These are phyloP conservation scores for Aspergillus udagawae DNA, from an alignment of 2,329 filamentous ascomycete species.

Conservation along the genomic window DNA sequence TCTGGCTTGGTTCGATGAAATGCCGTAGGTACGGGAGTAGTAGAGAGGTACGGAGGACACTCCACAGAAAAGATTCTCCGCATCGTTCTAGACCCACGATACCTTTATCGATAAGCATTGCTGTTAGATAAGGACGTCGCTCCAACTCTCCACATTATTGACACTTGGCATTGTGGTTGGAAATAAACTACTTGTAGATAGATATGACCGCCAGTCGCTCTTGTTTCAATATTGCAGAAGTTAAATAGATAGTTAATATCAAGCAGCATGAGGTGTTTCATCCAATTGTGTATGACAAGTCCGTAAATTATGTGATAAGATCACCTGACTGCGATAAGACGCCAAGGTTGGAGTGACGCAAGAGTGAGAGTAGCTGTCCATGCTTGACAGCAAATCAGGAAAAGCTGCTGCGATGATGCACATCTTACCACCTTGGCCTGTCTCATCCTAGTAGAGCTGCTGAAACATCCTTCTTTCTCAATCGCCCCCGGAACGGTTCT, in stretches of 20 bases:
- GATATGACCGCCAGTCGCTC: not conserved
- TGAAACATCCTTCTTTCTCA: not conserved
- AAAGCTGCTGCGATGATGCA: not conserved
- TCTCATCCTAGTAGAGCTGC: not conserved
- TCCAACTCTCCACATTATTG: not conserved
- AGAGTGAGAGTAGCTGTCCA: slow-evolving; percentile 12
- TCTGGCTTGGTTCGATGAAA: not conserved
- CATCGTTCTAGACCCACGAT: not conserved
- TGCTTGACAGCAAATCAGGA: slow-evolving; percentile 1
- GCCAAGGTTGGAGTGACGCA: slow-evolving; percentile 18
- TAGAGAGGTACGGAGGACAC: not conserved
- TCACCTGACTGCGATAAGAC: slow-evolving; percentile 17
- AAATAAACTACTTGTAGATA: not conserved
- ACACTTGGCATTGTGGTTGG: not conserved
- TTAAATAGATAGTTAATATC: not conserved
- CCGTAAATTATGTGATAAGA: not conserved
- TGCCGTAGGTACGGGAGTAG: not conserved
- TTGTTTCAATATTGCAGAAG: not conserved
- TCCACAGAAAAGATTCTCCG: not conserved
- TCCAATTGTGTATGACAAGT: not conserved
- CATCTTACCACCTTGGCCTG: slow-evolving; percentile 3
- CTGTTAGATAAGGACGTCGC: not conserved
- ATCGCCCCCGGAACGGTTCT: not conserved
- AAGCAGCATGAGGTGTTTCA: not conserved
- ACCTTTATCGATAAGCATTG: not conserved